Conservation (phyloP, 495 filamentous ascomycete genomes). For the Annulohypoxylon moriforme region DNA sequence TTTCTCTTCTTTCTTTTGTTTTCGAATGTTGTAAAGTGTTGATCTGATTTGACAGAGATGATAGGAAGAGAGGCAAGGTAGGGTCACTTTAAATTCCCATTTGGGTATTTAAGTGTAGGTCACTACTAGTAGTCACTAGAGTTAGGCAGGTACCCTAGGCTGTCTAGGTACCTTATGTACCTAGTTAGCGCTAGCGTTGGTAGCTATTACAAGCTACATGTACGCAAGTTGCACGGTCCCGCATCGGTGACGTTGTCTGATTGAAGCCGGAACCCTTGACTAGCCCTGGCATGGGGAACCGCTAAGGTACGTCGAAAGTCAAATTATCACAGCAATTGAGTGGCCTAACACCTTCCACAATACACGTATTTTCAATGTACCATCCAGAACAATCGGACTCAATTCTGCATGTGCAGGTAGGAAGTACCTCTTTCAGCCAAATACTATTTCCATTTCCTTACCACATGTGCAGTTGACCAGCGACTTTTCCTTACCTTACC, state of each 20-base stretch:
- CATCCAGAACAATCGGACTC: constrained; percentile 26
- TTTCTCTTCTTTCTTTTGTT: neutral
- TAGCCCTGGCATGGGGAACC: constrained; percentile 31
- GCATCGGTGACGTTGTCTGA: constrained; percentile 38
- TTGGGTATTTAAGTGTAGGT: constrained; percentile 8
- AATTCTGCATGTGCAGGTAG: constrained; percentile 5
- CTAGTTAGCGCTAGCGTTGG: neutral
- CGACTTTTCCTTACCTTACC: neutral
- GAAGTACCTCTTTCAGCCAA: constrained; percentile 17
- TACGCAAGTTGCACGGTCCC: constrained; percentile 24
- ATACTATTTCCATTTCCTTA: constrained; percentile 3
- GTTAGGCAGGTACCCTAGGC: constrained; percentile 29
- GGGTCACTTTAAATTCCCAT: constrained; percentile 11
- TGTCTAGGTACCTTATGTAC: constrained; percentile 6
- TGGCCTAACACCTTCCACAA: constrained; percentile 2
- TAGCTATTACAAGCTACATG: neutral
- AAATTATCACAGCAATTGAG: constrained; percentile 24
- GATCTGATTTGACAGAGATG: neutral
- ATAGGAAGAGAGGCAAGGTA: neutral
- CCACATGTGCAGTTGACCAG: neutral
- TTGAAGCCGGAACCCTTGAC: constrained; percentile 20
- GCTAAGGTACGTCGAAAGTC: constrained; percentile 30
- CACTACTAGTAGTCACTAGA: too few species aligned
- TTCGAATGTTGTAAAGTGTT: constrained; percentile 1
- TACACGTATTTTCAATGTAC: constrained; percentile 21